phyloP scores from a whole-genome alignment of 257 asterid genomes.

The Solanum appendiculatum region DNA sequence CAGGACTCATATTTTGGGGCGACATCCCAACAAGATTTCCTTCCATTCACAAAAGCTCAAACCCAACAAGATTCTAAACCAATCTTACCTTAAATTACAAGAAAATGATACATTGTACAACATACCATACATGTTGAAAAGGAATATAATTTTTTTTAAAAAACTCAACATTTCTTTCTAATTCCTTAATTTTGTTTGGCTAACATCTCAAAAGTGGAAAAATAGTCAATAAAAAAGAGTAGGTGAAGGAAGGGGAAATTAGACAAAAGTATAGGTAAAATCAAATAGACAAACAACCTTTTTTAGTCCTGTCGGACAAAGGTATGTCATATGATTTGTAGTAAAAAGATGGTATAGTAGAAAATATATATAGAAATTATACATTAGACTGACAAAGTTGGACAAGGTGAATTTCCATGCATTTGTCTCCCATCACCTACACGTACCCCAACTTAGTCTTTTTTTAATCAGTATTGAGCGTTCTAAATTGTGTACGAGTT shows the following conservation, averaged over 20 bases:
- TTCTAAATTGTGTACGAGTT: too few relatives aligned
- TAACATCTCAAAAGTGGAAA: not conserved
- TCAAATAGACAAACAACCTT: constrained; percentile 11
- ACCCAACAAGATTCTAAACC: fast-evolving
- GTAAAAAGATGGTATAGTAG: not conserved
- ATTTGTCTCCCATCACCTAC: constrained; percentile 10
- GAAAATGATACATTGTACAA: not conserved
- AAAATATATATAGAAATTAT: not conserved
- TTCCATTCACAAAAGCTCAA: not conserved
- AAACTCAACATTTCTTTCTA: not conserved
- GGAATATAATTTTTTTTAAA: not conserved
- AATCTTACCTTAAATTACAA: not conserved
- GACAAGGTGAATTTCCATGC: constrained; percentile 9
- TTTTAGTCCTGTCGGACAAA: constrained; percentile 3
- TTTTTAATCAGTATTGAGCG: not conserved
- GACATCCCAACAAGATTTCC: too few relatives aligned
- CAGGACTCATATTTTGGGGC: too few relatives aligned
- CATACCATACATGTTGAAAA: not conserved
- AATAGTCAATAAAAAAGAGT: not conserved
- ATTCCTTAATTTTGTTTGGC: not conserved
- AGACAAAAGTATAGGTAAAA: constrained; percentile 26
- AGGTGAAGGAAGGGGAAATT: not conserved
- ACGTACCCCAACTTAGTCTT: constrained; percentile 1
- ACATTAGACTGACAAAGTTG: constrained; percentile 7
- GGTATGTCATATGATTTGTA: constrained; percentile 1